Base-by-base conservation (phyloP, 2,329 filamentous ascomycete genomes). In the Cercospora zeae-maydis region DNA sequence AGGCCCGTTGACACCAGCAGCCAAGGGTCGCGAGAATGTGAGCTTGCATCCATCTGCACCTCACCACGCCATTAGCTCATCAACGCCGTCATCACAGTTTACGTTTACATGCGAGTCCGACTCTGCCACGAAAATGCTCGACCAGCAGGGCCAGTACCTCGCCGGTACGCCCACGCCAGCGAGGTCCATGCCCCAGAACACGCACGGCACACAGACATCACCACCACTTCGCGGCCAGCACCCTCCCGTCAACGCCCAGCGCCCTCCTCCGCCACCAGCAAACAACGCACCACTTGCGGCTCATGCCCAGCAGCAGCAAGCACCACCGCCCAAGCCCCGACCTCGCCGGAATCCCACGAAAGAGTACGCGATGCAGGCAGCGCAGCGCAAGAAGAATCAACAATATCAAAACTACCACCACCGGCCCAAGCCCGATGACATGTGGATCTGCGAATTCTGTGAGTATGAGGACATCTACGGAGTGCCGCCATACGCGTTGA, bases 401-500 rank as follows among this genome's bases (percentile, higher is more conserved):
- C 85, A 90, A 70, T 88, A 90, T 67, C 84, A 86, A 61, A 96
- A 95, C 75, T 86, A 86, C 65, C 87, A 90, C 70, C 88, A 90
- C 71, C 89, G 90, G 1, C 89, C 90, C 0, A 80, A 78, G 16
- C 75, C 80, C 1, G 89, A 91, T 67, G 91, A 96, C 65, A 84
- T 92, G 56, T 98, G 93, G 91, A 92, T 98, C 52, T 99, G 95
- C 78, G 91, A 97, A 73, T 98, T 98, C 75, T 99, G 95, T 80
- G 95, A 99, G 76, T 99, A 97, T 74, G 93, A 98, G 77, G 86
- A 87, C 58, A 97, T 99, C 55, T 98, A 96, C 75, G 93, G 93
- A n/a, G 84, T 84, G 58, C 90, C 90, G 2, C 95, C 95, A 0
- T 84, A 86, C 70, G 92, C 92, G 55, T 79, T 99, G 59, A 96